A percentile compares a stretch with the other conserved stretches of the same genome.
Evolutionary conservation across 768 basidiomycete genomes (phyloP).

Genomic region (Hericium coralloides): DNA sequence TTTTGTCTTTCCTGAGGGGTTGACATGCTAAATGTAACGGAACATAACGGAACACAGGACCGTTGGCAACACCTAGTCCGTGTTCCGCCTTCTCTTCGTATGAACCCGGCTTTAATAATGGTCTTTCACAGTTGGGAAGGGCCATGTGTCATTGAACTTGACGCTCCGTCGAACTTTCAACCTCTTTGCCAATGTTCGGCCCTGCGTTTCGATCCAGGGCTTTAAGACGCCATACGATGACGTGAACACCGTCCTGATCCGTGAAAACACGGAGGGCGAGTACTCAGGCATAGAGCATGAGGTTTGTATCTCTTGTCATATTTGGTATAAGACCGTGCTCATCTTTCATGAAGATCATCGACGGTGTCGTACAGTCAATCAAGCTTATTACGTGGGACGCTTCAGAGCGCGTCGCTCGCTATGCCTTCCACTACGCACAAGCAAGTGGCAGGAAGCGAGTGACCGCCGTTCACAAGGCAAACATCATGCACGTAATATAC

Average conservation of each 20-base stretch:
- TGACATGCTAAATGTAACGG: not conserved
- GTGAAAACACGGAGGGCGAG: slow-evolving; percentile 99
- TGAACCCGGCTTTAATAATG: slow-evolving; percentile 6
- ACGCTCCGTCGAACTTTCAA: slow-evolving; percentile 96
- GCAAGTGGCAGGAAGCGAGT: slow-evolving; percentile 82
- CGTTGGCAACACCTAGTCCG: slow-evolving; percentile 94
- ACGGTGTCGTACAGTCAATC: slow-evolving; percentile 98
- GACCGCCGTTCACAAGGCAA: slow-evolving; percentile 98
- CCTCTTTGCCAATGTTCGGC: slow-evolving; percentile 97
- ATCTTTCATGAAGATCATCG: slow-evolving; percentile 57
- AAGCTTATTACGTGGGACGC: slow-evolving; percentile 99
- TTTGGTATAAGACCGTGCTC: slow-evolving; percentile 2
- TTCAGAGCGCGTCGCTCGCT: slow-evolving; percentile 95
- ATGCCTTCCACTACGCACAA: slow-evolving; percentile 97
- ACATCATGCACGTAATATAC: slow-evolving; percentile 70
- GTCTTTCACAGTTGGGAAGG: slow-evolving; percentile 78
- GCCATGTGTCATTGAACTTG: slow-evolving; percentile 96
- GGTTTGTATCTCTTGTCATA: slow-evolving; percentile 33
- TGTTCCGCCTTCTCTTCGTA: slow-evolving; percentile 12
- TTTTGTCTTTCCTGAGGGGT: not conserved
- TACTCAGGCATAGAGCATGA: slow-evolving; percentile 99
- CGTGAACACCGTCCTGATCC: slow-evolving; percentile 95
- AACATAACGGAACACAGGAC: slow-evolving; percentile 42
- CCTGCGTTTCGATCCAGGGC: slow-evolving; percentile 90
- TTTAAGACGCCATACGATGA: slow-evolving; percentile 99